phyloP scores from a whole-genome alignment of 2,329 filamentous ascomycete species.

The Chrysoporthe puriensis region DNA sequence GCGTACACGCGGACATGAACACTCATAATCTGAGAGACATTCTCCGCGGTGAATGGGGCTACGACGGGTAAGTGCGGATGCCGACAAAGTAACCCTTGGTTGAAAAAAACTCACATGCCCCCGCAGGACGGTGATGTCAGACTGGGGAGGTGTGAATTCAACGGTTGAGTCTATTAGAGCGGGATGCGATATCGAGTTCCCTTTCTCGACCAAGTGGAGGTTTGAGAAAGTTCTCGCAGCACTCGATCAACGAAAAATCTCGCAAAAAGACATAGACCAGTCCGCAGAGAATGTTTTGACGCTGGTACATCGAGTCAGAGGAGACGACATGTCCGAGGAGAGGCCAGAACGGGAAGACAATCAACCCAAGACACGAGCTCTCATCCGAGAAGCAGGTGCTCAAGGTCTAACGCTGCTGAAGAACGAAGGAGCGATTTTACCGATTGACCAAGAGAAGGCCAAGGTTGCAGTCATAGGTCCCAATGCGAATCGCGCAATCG shows the following conservation, averaged over 20 bases:
- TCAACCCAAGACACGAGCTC: slow-evolving; percentile 57
- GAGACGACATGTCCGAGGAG: slow-evolving; percentile 60
- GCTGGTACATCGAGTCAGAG: slow-evolving; percentile 63
- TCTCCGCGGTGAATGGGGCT: slow-evolving; percentile 64
- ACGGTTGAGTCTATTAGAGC: slow-evolving; percentile 58
- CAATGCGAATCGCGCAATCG: slow-evolving; percentile 69
- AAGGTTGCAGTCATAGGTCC: slow-evolving; percentile 70
- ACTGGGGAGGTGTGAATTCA: slow-evolving; percentile 63
- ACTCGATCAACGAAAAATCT: slow-evolving; percentile 52
- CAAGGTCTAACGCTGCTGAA: slow-evolving; percentile 68
- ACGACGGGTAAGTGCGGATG: slow-evolving; percentile 53
- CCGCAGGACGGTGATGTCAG: slow-evolving; percentile 57
- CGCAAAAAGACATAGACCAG: slow-evolving; percentile 54
- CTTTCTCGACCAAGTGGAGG: slow-evolving; percentile 58
- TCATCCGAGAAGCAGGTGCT: slow-evolving; percentile 64
- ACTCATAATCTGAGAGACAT: slow-evolving; percentile 58
- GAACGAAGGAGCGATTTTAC: slow-evolving; percentile 62
- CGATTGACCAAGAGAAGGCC: slow-evolving; percentile 56
- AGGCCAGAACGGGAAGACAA: slow-evolving; percentile 61
- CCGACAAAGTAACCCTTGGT: slow-evolving; percentile 13
- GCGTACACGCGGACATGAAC: slow-evolving; percentile 63
- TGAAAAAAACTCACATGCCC: slow-evolving; percentile 30
- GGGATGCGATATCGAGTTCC: slow-evolving; percentile 63
- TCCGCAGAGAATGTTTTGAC: slow-evolving; percentile 65
- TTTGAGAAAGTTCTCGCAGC: slow-evolving; percentile 61